A percentile compares a stretch with the other conserved stretches of the same genome.
phyloP scores from a whole-genome alignment of 1,284 basidiomycete genomes.

The Fomitiporia mediterranea region DNA sequence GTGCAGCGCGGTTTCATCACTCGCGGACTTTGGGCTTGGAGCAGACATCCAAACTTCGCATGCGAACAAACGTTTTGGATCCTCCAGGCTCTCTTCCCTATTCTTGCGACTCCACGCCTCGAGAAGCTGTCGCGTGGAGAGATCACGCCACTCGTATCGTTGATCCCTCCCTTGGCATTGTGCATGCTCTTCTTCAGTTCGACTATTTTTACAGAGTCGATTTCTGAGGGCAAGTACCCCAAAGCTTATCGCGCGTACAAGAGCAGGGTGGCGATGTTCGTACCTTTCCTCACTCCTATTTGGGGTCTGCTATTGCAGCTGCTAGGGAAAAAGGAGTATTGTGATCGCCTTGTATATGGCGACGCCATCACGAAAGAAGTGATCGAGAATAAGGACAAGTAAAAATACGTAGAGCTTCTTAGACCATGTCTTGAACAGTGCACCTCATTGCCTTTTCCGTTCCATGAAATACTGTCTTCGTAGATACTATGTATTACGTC shows the following conservation, averaged over 20 bases:
- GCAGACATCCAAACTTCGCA: constrained; percentile 87
- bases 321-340: constrained; percentile 32
- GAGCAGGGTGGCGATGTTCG: constrained; percentile 80
- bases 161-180: constrained; percentile 54
- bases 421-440: no score
- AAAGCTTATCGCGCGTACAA: constrained; percentile 68
- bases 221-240: constrained; percentile 75
- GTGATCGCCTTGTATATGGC: constrained; percentile 43
- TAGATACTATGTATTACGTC: no score
- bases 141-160: constrained; percentile 36
- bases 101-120: constrained; percentile 42
- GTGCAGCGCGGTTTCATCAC: constrained; percentile 81
- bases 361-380: constrained; percentile 23
- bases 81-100: constrained; percentile 63
- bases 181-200: constrained; percentile 69
- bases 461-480: no score
- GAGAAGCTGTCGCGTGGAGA: constrained; percentile 25
- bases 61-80: constrained; percentile 89
- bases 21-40: constrained; percentile 80
- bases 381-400: background rate
- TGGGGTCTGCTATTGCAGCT: constrained; percentile 35
- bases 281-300: constrained; percentile 48
- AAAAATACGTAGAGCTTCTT: background rate
- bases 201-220: constrained; percentile 76
- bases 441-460: no score